Base-by-base conservation (phyloP, 202 grass and related monocot genomes). In the Schoenoplectus triqueter region DNA sequence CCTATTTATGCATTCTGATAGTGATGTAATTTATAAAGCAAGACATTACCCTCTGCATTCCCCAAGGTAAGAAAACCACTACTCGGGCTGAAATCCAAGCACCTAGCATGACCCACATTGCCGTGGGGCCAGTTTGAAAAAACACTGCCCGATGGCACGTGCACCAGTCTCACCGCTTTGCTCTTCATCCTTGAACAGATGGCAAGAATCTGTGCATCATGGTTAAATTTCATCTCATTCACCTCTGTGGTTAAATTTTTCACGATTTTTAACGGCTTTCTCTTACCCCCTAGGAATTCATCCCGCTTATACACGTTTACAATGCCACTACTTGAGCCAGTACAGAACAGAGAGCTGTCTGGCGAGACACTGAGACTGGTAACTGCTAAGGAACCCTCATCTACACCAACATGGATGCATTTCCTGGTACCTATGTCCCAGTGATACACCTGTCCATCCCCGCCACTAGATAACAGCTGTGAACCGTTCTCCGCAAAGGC, bases 11-110 rank as follows among this genome's bases (percentile, higher is more conserved):
- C 89, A 60, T 90, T 93, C 66, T 93, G 83, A 62, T 95, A 92
- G 86, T 98, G 91, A 80, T 95, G 92, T 74, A 95, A 83, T 80
- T 95, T 98, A 82, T 92, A 98, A 7, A 95, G 44, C 66, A 98
- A n/a, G 57, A 95, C 90, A 31, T 71, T 88, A 73, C 90, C 91
- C 21, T 78, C 91, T 2, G 88, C 88, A 14, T 93, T 91, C 85
- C 95, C 90, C 0, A 95, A 72, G 13, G 91, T 85, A 68, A 98
- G 40, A 55, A 95, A 93, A n/a, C 90, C 91, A 10, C 90, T 76
- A 84, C 81, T 86, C 0, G 90, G 91, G 45, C 95, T 93, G 88
- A 95, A 95, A 87, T 98, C 95, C 78, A 95, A 65, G 77, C 90
- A 93, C 47, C 88, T 82, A 14, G 86, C 88, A 8, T 89, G 69